Conservation (phyloP, 164 flowering plant genomes). For the Berberis thunbergii region DNA sequence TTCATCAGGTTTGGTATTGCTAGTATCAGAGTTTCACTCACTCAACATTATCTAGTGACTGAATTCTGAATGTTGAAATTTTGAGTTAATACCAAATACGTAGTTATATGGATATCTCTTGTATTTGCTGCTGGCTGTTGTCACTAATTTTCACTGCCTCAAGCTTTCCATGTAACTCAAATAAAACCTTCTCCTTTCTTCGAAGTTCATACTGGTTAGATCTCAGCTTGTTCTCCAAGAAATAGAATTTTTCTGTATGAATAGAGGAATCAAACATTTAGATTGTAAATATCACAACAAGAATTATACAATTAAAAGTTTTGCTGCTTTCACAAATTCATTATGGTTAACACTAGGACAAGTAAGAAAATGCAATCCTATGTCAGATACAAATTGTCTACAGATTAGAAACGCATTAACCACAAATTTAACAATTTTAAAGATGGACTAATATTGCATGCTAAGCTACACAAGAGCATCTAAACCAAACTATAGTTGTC, state of each 20-base stretch:
- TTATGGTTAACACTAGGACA: no score
- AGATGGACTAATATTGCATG: background rate
- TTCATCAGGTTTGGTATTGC: no score
- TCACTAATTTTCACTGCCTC: constrained; percentile 30
- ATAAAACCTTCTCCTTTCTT: constrained; percentile 34
- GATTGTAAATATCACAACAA: background rate
- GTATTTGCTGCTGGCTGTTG: constrained; percentile 22
- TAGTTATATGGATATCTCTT: constrained; percentile 44
- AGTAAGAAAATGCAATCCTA: no score
- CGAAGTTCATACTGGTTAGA: constrained; percentile 28
- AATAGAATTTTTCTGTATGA: constrained; percentile 37
- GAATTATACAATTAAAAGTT: background rate
- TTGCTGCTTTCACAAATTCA: background rate
- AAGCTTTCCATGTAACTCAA: constrained; percentile 38
- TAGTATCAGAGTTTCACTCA: no score
- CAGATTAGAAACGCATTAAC: no score
- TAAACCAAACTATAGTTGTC: background rate
- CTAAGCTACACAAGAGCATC: no score
- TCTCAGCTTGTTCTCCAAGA: constrained; percentile 34
- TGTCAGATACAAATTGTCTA: no score
- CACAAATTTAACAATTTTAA: no score
- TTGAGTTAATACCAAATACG: background rate
- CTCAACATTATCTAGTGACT: no score
- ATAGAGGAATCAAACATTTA: background rate
- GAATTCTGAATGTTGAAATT: no score